These are phyloP conservation scores for Cyanodermella asteris DNA, from an alignment of 2,329 filamentous ascomycete genomes.

Conservation along the genomic window DNA sequence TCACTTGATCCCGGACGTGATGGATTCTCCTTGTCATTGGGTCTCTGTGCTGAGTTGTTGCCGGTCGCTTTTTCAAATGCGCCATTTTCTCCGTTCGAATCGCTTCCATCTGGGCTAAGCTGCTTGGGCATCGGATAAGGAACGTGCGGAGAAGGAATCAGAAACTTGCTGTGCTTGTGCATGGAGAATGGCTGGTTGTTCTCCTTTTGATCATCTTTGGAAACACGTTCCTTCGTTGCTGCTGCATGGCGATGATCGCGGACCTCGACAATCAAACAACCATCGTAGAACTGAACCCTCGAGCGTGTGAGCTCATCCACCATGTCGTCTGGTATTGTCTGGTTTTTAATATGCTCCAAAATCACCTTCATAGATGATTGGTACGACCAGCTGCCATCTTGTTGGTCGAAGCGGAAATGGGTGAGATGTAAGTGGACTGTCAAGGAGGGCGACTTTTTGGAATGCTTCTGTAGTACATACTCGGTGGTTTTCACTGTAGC, in stretches of 20 bases:
- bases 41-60: background rate
- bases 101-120: conserved; percentile 23
- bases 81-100: conserved; percentile 6
- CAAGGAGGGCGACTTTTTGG: conserved; percentile 52
- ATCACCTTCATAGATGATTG: conserved; percentile 74
- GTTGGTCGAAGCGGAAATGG: conserved; percentile 81
- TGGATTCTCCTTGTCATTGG: conserved; percentile 21
- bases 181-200: conserved; percentile 57
- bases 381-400: conserved; percentile 81
- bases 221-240: too few relatives aligned
- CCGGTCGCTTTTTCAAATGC: conserved; percentile 7
- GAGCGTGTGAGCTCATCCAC: conserved; percentile 51
- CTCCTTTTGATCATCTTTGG: too few relatives aligned
- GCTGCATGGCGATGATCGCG: conserved; percentile 58
- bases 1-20: too few relatives aligned
- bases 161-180: conserved; percentile 74
- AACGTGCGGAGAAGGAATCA: conserved; percentile 72
- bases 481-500: conserved; percentile 44
- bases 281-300: conserved; percentile 73
- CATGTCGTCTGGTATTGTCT: conserved; percentile 76
- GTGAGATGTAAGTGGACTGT: conserved; percentile 66
- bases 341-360: conserved; percentile 52
- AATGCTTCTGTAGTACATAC: conserved; percentile 68
- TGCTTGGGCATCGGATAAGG: conserved; percentile 47
- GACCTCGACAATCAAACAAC: conserved; percentile 87